Percentiles rank a stretch among this genome's conserved stretches.
These are phyloP conservation scores for Zoysia pacifica DNA, from an alignment of 176 grass and related monocot species.

Conservation along the genomic window DNA sequence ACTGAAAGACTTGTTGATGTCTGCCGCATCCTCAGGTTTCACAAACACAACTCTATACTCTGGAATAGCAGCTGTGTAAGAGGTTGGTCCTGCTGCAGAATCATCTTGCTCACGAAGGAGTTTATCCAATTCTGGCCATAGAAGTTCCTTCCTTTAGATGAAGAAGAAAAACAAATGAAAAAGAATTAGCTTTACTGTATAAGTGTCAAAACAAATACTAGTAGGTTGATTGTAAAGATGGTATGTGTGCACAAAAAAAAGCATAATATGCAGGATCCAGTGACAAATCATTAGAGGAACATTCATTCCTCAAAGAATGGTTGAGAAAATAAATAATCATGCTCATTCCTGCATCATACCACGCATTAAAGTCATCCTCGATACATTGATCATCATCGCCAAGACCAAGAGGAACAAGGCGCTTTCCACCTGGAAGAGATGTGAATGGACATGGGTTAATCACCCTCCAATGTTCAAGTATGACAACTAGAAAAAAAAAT, in stretches of 20 bases:
- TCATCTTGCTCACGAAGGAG: slow-evolving; percentile 68
- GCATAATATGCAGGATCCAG: not conserved
- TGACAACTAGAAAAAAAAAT: slow-evolving; percentile 1
- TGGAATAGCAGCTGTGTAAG: slow-evolving; percentile 81
- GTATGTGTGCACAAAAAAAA: not conserved
- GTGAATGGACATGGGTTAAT: slow-evolving; percentile 20
- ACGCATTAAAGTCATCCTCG: slow-evolving; percentile 90
- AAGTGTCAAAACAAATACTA: not conserved
- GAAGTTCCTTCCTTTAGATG: slow-evolving; percentile 75
- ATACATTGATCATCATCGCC: slow-evolving; percentile 98
- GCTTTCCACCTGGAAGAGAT: slow-evolving; percentile 71
- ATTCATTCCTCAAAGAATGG: not conserved
- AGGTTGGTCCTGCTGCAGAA: slow-evolving; percentile 48
- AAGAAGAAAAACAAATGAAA: slow-evolving; percentile 12
- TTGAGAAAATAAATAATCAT: not conserved
- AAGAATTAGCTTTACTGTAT: slow-evolving; percentile 14
- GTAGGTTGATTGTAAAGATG: slow-evolving; percentile 9
- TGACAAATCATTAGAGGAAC: not conserved
- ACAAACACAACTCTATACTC: slow-evolving; percentile 78
- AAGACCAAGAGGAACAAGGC: slow-evolving; percentile 72
- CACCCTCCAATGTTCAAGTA: not conserved
- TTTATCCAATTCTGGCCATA: slow-evolving; percentile 89
- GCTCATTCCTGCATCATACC: slow-evolving; percentile 45
- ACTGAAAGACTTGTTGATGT: slow-evolving; percentile 69
- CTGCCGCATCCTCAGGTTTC: slow-evolving; percentile 49